Evolutionary conservation across 345 rosid species (phyloP).

Genomic region (Camelina sativa): DNA sequence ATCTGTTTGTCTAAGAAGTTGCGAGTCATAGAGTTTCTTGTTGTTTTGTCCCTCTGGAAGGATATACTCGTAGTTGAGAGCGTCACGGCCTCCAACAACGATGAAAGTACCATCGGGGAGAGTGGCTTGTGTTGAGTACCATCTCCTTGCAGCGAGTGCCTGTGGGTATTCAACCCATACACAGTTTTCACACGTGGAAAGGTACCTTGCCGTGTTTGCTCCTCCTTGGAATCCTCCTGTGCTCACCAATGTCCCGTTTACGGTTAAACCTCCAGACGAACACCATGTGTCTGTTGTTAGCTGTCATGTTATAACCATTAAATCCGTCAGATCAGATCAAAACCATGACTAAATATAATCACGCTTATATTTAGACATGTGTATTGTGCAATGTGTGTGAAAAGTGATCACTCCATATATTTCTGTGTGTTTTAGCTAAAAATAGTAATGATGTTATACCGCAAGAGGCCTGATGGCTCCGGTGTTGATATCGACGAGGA

Average conservation of each 20-base stretch:
- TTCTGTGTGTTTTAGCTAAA: neutral
- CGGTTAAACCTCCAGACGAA: conserved; percentile 81
- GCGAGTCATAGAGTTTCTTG: conserved; percentile 43
- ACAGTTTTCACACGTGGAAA: conserved; percentile 44
- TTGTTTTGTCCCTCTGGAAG: conserved; percentile 57
- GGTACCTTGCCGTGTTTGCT: conserved; percentile 63
- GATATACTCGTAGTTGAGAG: conserved; percentile 75
- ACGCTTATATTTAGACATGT: too few species aligned
- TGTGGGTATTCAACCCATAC: conserved; percentile 68
- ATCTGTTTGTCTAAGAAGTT: conserved; percentile 57
- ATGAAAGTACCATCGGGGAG: conserved; percentile 69
- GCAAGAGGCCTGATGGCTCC: conserved; percentile 52
- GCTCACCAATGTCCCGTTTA: conserved; percentile 70
- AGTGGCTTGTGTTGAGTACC: conserved; percentile 85
- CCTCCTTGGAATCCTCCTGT: conserved; percentile 79
- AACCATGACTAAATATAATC: neutral
- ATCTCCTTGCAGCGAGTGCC: conserved; percentile 68
- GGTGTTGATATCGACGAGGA: conserved; percentile 53
- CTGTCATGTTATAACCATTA: conserved; percentile 42
- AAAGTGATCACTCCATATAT: too few species aligned
- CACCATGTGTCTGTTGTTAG: conserved; percentile 92
- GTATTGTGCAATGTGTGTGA: too few species aligned
- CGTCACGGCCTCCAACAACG: conserved; percentile 84
- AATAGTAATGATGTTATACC: conserved; percentile 43
- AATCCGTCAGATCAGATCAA: conserved; percentile 12